These are phyloP conservation scores for Acacia acuminata DNA, from an alignment of 306 rosid genomes.

Conservation along the genomic window DNA sequence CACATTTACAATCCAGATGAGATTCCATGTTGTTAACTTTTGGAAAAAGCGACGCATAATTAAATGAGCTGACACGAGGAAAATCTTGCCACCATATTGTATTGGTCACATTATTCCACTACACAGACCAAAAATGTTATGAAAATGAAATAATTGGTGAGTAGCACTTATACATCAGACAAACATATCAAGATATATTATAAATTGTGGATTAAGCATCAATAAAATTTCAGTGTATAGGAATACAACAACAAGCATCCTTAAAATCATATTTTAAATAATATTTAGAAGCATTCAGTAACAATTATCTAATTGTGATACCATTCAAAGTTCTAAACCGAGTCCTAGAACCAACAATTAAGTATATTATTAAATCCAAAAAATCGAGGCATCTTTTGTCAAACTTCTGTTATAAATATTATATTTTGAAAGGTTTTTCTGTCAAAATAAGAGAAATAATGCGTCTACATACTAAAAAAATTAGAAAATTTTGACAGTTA, in stretches of 20 bases:
- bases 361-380: background rate
- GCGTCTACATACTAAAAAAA: background rate
- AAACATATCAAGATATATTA: background rate
- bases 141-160: background rate
- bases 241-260: background rate
- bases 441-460: background rate
- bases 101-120: conserved; percentile 83
- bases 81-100: conserved; percentile 97
- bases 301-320: background rate
- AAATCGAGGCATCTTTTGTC: background rate
- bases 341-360: background rate
- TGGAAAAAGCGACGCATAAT: conserved; percentile 66
- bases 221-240: background rate
- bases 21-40: conserved; percentile 31
- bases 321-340: background rate
- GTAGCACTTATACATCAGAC: background rate
- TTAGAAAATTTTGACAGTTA: background rate
- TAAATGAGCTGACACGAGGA: conserved; percentile 45
- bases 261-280: background rate
- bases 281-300: background rate
- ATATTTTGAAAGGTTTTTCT: background rate
- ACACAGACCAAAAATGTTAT: conserved; percentile 30
- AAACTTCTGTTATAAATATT: background rate
- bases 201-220: background rate
- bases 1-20: conserved; percentile 47